These are phyloP conservation scores for Chimonanthus praecox DNA, from an alignment of 164 flowering plant genomes.

Conservation along the genomic window DNA sequence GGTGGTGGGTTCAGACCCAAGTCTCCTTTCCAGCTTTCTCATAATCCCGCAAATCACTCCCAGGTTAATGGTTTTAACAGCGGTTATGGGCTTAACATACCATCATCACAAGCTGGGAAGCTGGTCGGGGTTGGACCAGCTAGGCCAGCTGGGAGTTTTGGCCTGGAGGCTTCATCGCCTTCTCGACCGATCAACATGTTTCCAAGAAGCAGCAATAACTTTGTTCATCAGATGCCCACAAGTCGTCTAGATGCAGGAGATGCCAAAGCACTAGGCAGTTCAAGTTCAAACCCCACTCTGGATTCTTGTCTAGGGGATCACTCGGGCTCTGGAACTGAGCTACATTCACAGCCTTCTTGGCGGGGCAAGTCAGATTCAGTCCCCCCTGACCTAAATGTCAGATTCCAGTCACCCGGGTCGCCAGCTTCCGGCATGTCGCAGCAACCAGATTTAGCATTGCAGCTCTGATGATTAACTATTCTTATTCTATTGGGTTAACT, in stretches of 20 bases:
- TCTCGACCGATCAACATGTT: conserved; percentile 18
- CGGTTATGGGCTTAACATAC: conserved; percentile 1
- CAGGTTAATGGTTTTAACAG: conserved; percentile 25
- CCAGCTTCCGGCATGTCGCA: conserved; percentile 34
- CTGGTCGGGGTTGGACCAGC: conserved; percentile 1
- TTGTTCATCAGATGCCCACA: background rate
- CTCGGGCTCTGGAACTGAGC: conserved; percentile 11
- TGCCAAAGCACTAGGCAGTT: conserved; percentile 13
- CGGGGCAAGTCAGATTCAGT: conserved; percentile 29
- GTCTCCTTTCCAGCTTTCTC: conserved; percentile 24
- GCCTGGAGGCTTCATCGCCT: conserved; percentile 16
- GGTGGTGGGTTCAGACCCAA: conserved; percentile 9
- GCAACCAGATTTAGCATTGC: conserved; percentile 67
- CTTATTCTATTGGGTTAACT: conserved; percentile 30
- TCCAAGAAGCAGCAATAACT: conserved; percentile 21
- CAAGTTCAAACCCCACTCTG: conserved; percentile 14
- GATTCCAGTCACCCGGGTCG: conserved; percentile 48
- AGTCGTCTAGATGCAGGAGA: conserved; percentile 10
- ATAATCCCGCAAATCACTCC: conserved; percentile 18
- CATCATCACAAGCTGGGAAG: conserved; percentile 22
- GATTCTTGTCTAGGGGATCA: conserved; percentile 14
- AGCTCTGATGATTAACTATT: conserved; percentile 34
- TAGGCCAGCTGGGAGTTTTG: conserved; percentile 12
- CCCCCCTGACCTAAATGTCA: conserved; percentile 53
- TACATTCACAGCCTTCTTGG: conserved; percentile 17